These are phyloP conservation scores for Platismatia glauca DNA, from an alignment of 495 filamentous ascomycete genomes.

Conservation along the genomic window DNA sequence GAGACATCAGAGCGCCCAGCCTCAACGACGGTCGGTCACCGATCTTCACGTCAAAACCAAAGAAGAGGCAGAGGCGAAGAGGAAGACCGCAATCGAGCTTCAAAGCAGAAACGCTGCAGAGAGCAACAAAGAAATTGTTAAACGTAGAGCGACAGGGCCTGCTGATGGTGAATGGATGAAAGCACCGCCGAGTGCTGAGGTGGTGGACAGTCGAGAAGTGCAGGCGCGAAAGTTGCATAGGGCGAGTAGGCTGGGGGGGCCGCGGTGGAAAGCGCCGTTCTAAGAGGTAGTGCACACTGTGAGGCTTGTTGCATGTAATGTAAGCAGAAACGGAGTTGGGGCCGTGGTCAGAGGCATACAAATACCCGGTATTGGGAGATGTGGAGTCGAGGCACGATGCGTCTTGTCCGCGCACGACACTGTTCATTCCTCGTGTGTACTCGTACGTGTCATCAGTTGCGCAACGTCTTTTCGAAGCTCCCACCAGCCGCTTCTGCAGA, in stretches of 20 bases:
- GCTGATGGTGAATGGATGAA: slow-evolving; percentile 16
- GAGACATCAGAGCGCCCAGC: not conserved
- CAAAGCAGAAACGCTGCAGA: slow-evolving; percentile 13
- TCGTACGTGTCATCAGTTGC: not conserved
- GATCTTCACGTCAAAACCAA: not conserved
- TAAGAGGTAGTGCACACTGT: not conserved
- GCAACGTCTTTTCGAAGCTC: no score
- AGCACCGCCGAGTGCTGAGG: slow-evolving; percentile 8
- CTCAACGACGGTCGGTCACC: not conserved
- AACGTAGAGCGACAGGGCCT: not conserved
- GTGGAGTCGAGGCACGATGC: not conserved
- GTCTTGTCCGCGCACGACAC: not conserved
- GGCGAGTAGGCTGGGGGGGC: slow-evolving; percentile 13
- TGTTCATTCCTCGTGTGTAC: not conserved
- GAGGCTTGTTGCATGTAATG: not conserved
- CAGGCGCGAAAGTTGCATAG: slow-evolving; percentile 13
- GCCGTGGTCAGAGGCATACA: not conserved
- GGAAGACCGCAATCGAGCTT: not conserved
- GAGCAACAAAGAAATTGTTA: not conserved
- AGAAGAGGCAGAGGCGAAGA: not conserved
- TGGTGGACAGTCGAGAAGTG: not conserved
- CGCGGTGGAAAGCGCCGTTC: slow-evolving; percentile 20
- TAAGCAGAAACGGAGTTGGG: not conserved
- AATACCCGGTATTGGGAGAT: not conserved
- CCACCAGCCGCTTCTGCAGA: no score